Evolutionary conservation across 1,284 basidiomycete genomes (phyloP).

Genomic region (Ustilago curta): DNA sequence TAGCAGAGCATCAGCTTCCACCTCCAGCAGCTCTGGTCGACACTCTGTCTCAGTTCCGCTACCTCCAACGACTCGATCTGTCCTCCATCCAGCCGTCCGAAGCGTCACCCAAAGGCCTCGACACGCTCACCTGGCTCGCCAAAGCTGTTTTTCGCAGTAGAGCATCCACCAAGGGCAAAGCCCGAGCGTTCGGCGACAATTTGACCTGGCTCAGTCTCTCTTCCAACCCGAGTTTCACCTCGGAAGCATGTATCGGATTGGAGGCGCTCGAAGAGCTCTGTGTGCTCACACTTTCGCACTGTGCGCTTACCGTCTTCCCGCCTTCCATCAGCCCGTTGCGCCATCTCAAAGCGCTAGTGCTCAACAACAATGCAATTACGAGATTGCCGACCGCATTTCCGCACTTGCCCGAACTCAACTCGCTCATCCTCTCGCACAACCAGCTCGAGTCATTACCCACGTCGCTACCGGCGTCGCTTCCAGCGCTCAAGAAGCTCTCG

Average conservation of each 20-base stretch:
- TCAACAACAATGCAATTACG: conserved; percentile 58
- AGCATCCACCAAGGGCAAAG: conserved; percentile 26
- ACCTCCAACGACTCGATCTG: conserved; percentile 60
- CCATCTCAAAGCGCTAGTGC: conserved; percentile 61
- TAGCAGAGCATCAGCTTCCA: conserved; percentile 57
- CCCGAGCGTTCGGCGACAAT: conserved; percentile 35
- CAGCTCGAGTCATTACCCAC: conserved; percentile 48
- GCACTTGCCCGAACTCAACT: conserved; percentile 65
- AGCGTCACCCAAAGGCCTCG: conserved; percentile 45
- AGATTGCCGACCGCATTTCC: conserved; percentile 48
- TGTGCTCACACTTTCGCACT: conserved; percentile 59
- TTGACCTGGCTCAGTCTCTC: conserved; percentile 48
- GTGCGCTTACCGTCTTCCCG: conserved; percentile 41
- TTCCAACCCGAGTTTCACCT: conserved; percentile 26
- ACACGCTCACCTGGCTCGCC: conserved; percentile 50
- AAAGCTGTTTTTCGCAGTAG: conserved; percentile 53
- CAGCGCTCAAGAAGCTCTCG: conserved; percentile 62
- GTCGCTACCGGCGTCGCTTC: conserved; percentile 57
- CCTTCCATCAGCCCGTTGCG: conserved; percentile 38
- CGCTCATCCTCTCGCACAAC: conserved; percentile 66
- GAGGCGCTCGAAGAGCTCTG: conserved; percentile 45
- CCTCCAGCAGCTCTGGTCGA: conserved; percentile 42
- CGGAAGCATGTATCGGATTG: conserved; percentile 36
- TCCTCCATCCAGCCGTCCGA: conserved; percentile 55
- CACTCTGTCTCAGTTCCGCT: conserved; percentile 58